These are phyloP conservation scores for Fomitopsis palustris DNA, from an alignment of 1,284 basidiomycete species.

Conservation along the genomic window DNA sequence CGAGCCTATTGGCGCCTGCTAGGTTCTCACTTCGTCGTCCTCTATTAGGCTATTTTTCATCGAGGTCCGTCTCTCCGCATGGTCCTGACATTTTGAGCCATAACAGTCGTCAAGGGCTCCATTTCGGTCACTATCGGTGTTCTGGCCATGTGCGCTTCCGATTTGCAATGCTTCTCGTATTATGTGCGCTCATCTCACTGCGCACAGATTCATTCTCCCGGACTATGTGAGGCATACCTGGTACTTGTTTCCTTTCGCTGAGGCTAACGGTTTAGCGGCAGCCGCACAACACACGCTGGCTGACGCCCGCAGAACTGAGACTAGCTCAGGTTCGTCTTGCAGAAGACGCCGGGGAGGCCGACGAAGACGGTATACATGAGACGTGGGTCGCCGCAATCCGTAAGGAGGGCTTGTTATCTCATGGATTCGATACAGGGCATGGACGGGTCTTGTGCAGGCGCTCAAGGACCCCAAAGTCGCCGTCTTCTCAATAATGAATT, in stretches of 20 bases:
- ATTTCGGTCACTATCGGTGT: slow-evolving; percentile 57
- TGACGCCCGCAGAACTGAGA: slow-evolving; percentile 52
- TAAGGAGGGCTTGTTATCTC: not conserved
- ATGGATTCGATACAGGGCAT: slow-evolving; percentile 33
- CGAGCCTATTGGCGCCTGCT: not conserved
- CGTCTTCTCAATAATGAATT: slow-evolving; percentile 54
- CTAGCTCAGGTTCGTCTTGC: slow-evolving; percentile 71
- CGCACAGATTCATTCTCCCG: slow-evolving; percentile 38
- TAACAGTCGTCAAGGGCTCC: slow-evolving; percentile 39
- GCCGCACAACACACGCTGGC: slow-evolving; percentile 67
- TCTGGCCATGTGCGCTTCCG: slow-evolving; percentile 43
- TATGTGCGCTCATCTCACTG: not conserved
- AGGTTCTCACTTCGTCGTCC: not conserved
- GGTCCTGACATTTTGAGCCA: not conserved
- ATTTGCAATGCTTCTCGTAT: not conserved
- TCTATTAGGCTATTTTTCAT: slow-evolving; percentile 54
- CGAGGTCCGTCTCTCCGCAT: slow-evolving; percentile 36
- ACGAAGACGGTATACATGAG: slow-evolving; percentile 50
- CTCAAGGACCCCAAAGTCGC: slow-evolving; percentile 60
- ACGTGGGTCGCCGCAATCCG: slow-evolving; percentile 37
- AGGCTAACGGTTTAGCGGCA: slow-evolving; percentile 16
- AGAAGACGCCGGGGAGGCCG: slow-evolving; percentile 75
- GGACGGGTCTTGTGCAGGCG: slow-evolving; percentile 54
- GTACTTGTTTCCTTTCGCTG: no score
- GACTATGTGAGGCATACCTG: slow-evolving; percentile 38